Evolutionary conservation across 2,329 filamentous ascomycete genomes (phyloP).

Genomic region (Cercospora sesami): DNA sequence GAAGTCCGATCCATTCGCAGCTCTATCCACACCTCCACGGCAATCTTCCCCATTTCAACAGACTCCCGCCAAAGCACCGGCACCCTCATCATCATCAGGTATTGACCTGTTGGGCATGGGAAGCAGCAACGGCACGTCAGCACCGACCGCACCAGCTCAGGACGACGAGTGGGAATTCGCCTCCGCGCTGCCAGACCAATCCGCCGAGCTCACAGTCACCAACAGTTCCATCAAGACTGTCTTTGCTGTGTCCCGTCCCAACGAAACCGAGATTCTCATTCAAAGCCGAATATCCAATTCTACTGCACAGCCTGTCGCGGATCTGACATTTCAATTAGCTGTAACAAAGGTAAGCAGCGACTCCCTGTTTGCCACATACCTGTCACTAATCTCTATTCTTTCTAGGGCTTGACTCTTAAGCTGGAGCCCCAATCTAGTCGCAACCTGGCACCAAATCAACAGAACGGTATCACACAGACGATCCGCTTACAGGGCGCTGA

Average conservation of each 20-base stretch:
- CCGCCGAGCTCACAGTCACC: constrained; percentile 65
- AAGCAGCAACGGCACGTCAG: constrained; percentile 39
- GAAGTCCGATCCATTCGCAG: constrained; percentile 62
- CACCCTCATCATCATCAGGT: constrained; percentile 30
- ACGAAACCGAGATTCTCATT: constrained; percentile 63
- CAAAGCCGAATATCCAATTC: constrained; percentile 82
- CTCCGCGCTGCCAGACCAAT: constrained; percentile 72
- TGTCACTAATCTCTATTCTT: background rate
- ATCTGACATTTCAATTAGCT: constrained; percentile 87
- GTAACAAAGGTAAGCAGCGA: constrained; percentile 75
- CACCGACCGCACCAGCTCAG: constrained; percentile 43
- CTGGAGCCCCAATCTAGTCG: constrained; percentile 84
- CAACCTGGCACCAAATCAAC: constrained; percentile 67
- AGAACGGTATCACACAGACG: constrained; percentile 76
- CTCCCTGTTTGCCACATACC: background rate
- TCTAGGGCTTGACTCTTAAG: constrained; percentile 73
- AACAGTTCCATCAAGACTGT: constrained; percentile 66
- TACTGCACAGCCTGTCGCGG: constrained; percentile 67
- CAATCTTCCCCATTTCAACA: constrained; percentile 53
- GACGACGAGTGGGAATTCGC: constrained; percentile 96
- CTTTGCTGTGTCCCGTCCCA: constrained; percentile 66
- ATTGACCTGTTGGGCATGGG: constrained; percentile 36
- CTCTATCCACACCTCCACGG: constrained; percentile 56
- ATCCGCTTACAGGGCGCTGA: constrained; percentile 77
- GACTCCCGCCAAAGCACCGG: constrained; percentile 43